Percentiles rank a stretch among this genome's conserved stretches.
Conservation (phyloP, 106 monocot species). For the Dendrobium officinale region DNA sequence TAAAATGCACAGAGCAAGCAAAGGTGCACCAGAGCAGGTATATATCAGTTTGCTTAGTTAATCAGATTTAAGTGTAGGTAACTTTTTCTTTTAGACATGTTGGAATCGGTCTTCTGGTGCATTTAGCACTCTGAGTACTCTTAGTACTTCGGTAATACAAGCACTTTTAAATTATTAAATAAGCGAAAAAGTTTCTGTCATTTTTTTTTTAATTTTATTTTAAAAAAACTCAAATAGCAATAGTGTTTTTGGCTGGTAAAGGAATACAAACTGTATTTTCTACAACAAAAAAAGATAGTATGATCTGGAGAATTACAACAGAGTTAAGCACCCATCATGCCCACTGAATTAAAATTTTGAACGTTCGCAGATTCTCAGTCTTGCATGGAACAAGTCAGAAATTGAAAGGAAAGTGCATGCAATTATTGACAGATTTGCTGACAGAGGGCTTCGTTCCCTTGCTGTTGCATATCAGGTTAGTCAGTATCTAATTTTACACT, state of each 20-base stretch:
- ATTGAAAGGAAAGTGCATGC: constrained; percentile 40
- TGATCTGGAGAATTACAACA: not conserved
- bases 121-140: not conserved
- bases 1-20: constrained; percentile 55
- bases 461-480: constrained; percentile 49
- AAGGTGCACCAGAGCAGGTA: constrained; percentile 66
- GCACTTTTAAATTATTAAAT: not conserved
- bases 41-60: not conserved
- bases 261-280: not conserved
- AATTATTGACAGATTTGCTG: constrained; percentile 46
- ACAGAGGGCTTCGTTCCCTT: constrained; percentile 49
- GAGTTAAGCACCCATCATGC: not conserved
- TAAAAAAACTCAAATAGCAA: not conserved
- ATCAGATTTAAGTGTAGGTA: not conserved
- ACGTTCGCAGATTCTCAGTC: constrained; percentile 31
- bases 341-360: not conserved
- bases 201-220: not conserved
- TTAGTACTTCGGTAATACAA: not conserved
- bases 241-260: not conserved
- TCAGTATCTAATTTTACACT: not conserved
- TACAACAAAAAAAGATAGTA: not conserved
- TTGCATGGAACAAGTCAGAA: constrained; percentile 35
- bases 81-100: not conserved
- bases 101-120: not conserved
- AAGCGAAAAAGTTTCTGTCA: not conserved